phyloP scores from a whole-genome alignment of 352 stramenopile species.

The Pythium folliculosum region DNA sequence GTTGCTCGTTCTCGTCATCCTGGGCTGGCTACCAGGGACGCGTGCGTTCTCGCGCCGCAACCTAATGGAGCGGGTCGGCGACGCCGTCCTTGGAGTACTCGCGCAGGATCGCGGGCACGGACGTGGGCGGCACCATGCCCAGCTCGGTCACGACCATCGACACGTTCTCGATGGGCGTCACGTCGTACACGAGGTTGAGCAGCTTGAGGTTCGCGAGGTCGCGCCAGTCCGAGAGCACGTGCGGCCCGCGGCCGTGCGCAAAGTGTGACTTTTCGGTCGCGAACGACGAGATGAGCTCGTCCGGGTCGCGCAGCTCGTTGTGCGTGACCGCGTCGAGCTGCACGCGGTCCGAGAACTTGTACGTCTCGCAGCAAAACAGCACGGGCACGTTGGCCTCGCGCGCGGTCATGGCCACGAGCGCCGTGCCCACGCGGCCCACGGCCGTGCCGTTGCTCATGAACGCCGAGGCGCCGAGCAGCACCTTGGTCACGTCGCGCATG shows the following conservation, averaged over 20 bases:
- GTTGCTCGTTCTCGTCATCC: too few relatives aligned
- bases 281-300: slow-evolving; percentile 77
- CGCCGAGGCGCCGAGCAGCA: slow-evolving; percentile 93
- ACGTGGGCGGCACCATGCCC: slow-evolving; percentile 97
- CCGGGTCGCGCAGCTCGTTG: slow-evolving; percentile 97
- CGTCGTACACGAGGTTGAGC: slow-evolving; percentile 93
- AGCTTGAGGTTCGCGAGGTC: slow-evolving; percentile 74
- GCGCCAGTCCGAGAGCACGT: slow-evolving; percentile 85
- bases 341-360: slow-evolving; percentile 96
- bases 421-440: slow-evolving; percentile 90
- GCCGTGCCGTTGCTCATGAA: slow-evolving; percentile 96
- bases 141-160: slow-evolving; percentile 97
- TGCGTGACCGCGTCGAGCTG: slow-evolving; percentile 97
- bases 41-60: not conserved
- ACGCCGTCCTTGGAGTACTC: slow-evolving; percentile 87
- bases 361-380: slow-evolving; percentile 98
- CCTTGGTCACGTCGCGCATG: slow-evolving; percentile 96
- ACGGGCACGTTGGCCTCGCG: slow-evolving; percentile 93
- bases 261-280: slow-evolving; percentile 55
- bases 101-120: slow-evolving; percentile 95
- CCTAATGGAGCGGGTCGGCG: slow-evolving; percentile 42
- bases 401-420: slow-evolving; percentile 92
- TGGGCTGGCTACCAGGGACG: too few relatives aligned
- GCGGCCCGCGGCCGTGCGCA: slow-evolving; percentile 30
- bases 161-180: slow-evolving; percentile 97